Conservation (phyloP, 2,329 filamentous ascomycete genomes). For the Botryotinia narcissicola region DNA sequence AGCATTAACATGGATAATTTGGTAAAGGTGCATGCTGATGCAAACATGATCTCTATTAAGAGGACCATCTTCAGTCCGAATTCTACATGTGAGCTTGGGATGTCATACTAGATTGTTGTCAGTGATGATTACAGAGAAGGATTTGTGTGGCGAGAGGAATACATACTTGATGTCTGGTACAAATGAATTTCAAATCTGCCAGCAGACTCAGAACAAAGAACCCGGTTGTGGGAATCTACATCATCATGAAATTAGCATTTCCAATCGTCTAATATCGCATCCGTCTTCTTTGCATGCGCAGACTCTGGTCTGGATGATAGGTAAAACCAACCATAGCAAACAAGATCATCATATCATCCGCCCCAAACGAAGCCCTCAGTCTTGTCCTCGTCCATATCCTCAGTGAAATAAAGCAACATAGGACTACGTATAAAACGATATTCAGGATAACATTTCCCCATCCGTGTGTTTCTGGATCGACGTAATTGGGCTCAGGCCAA, state of each 20-base stretch:
- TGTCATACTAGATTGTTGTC: conserved; percentile 39
- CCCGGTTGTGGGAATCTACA: conserved; percentile 39
- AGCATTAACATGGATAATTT: conserved; percentile 43
- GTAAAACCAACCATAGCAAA: conserved; percentile 40
- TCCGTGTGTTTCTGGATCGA: conserved; percentile 46
- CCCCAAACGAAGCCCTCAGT: conserved; percentile 46
- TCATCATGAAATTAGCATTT: not conserved
- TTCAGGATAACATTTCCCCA: conserved; percentile 45
- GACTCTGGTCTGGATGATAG: not conserved
- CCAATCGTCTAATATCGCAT: not conserved
- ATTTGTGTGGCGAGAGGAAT: not conserved
- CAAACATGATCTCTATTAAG: conserved; percentile 42
- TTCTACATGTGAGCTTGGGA: conserved; percentile 39
- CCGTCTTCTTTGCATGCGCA: not conserved
- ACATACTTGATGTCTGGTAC: conserved; percentile 39
- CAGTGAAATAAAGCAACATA: conserved; percentile 44
- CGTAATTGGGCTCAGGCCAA: conserved; percentile 46
- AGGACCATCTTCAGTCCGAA: conserved; percentile 42
- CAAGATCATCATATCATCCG: conserved; percentile 48
- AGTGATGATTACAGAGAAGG: not conserved
- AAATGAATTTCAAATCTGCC: conserved; percentile 40
- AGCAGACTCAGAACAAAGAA: conserved; percentile 42
- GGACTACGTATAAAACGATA: conserved; percentile 42
- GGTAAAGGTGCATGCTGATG: conserved; percentile 38
- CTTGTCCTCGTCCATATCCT: conserved; percentile 47